A percentile compares a stretch with the other conserved stretches of the same genome.
Conservation (phyloP, 495 filamentous ascomycete species). For the Tetracladium marchalianum region DNA sequence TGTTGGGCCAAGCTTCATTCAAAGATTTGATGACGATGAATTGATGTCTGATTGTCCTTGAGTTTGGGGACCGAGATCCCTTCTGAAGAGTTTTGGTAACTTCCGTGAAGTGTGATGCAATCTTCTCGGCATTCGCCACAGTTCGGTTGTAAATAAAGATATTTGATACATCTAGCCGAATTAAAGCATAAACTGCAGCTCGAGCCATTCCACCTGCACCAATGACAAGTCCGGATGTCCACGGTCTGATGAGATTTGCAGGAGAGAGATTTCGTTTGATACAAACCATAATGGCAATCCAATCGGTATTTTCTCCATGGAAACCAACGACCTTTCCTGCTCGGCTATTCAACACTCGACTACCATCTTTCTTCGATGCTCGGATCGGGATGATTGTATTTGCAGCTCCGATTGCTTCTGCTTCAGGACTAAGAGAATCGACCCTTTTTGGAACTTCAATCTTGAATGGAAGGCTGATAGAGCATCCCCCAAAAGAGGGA, state of each 20-base stretch:
- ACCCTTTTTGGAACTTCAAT: constrained; percentile 56
- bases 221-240: constrained; percentile 59
- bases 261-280: constrained; percentile 66
- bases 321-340: constrained; percentile 52
- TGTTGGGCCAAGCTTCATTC: constrained; percentile 55
- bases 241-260: constrained; percentile 58
- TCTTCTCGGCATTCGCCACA: constrained; percentile 42
- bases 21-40: constrained; percentile 52
- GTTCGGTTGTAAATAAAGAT: constrained; percentile 70
- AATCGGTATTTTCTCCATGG: constrained; percentile 77
- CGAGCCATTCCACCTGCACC: constrained; percentile 74
- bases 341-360: constrained; percentile 52
- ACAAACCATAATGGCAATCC: constrained; percentile 60
- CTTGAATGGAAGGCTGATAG: constrained; percentile 64
- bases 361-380: constrained; percentile 41
- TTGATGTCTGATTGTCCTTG: constrained; percentile 13
- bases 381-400: constrained; percentile 69
- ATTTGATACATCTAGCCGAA: constrained; percentile 61
- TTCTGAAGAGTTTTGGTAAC: neutral
- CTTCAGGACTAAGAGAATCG: constrained; percentile 58
- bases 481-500: constrained; percentile 61
- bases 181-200: constrained; percentile 66
- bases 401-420: constrained; percentile 66
- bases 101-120: constrained; percentile 18
- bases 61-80: neutral